Base-by-base conservation (phyloP, 441 rosid genomes). In the Arabidopsis hybrid region DNA sequence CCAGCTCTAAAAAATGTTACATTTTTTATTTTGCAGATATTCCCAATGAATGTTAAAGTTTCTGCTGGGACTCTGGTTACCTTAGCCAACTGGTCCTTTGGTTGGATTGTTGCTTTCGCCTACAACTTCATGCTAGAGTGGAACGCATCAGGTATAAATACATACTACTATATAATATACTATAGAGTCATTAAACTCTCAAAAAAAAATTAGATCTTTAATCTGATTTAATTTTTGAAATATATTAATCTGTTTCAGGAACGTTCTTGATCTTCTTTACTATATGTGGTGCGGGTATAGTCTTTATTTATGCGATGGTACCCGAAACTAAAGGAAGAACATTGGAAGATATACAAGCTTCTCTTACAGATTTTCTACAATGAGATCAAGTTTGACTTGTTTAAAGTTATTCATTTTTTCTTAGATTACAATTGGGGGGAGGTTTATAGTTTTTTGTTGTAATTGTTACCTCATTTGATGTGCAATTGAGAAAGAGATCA, bases 81-180 rank as follows among this genome's bases (percentile, higher is more conserved):
- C 8, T 66, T 87, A 13, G 80, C 76, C 57, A 78, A 84, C 52
- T 85, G 87, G 89, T 74, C 84, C 1, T 55, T 77, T 60, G 40
- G 85, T 66, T 83, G 83, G 85, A 59, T 83, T 39, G 58, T 72
- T 38, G 73, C 83, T 5, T 87, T 80, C 46, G 65, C 84, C 5
- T 87, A 79, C 84, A 83, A 82, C 53, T 87, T 87, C 69, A 79
- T 87, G 86, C 11, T 84, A 65, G 82, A 85, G 42, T 87, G 91
- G 91, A 84, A 80, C 35, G 69, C 86, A 57, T 69, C 83, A 43
- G 90, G 90, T 80, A 57, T 21, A 64, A 8, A 17, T 17, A 16
- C 4, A 36, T 49, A 21, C 26, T 21, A 21, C 26, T 21, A 21
- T 21, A 21, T 21, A 21, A 21, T 21, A 21, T 35, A 61, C 4